These are phyloP conservation scores for Fusarium anguioides DNA, from an alignment of 2,329 filamentous ascomycete species.

Conservation along the genomic window DNA sequence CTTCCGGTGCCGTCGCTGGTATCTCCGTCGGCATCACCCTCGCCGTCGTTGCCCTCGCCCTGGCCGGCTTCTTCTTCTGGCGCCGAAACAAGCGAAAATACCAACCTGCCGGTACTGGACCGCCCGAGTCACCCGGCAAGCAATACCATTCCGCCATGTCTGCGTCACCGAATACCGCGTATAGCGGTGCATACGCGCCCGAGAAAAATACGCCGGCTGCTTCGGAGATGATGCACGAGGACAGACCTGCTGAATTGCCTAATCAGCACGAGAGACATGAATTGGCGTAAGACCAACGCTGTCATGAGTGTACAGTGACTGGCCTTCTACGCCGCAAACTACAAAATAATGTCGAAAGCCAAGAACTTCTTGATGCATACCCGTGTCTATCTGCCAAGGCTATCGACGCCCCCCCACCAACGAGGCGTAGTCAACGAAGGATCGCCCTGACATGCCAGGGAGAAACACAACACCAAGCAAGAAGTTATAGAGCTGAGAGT, in stretches of 20 bases:
- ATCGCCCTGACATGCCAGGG: too few species aligned
- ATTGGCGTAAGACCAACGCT: not conserved
- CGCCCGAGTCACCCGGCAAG: not conserved
- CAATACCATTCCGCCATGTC: not conserved
- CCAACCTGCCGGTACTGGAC: not conserved
- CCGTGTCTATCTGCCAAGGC: not conserved
- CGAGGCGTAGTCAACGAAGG: too few species aligned
- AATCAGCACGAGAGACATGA: constrained; percentile 9
- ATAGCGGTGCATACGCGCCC: not conserved
- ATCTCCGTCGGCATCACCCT: constrained; percentile 15
- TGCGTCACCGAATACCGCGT: not conserved
- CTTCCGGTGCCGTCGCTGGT: constrained; percentile 15
- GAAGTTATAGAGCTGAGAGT: not conserved
- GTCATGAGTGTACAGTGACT: not conserved
- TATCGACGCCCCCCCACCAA: not conserved
- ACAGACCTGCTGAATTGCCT: not conserved
- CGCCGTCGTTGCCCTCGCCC: constrained; percentile 4
- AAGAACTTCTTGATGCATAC: too few species aligned
- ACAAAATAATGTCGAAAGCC: too few species aligned
- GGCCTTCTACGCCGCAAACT: not conserved
- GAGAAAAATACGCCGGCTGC: not conserved
- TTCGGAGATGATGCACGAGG: constrained; percentile 12
- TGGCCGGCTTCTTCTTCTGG: constrained; percentile 25
- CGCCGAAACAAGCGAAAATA: constrained; percentile 16
- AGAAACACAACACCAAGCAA: not conserved